Percentiles rank a stretch among this genome's conserved stretches.
Conservation (phyloP, 495 filamentous ascomycete species). For the Melanomma pulvis-pyrius region DNA sequence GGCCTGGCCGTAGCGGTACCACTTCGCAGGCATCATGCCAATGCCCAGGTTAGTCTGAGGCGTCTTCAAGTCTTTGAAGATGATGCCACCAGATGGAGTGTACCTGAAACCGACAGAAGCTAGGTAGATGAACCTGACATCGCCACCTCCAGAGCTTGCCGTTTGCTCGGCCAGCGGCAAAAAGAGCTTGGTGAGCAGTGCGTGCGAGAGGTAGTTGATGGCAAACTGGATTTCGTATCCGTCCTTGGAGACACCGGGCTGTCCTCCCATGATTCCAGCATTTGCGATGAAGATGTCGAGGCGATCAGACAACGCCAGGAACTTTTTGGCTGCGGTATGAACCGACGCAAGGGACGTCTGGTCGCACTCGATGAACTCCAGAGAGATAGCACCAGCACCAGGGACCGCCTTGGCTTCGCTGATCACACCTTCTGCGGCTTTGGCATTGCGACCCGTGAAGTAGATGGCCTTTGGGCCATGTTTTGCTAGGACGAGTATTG, state of each 20-base stretch:
- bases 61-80: slow-evolving; percentile 1
- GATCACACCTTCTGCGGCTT: slow-evolving; percentile 5
- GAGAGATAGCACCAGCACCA: neutral
- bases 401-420: neutral
- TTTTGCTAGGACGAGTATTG: slow-evolving; percentile 13
- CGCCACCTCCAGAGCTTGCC: too few relatives aligned
- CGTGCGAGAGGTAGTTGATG: slow-evolving; percentile 17
- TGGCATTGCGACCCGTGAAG: slow-evolving; percentile 22
- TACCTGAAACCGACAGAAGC: neutral
- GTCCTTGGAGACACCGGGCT: slow-evolving; percentile 14
- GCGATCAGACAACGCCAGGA: neutral
- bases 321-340: neutral
- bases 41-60: neutral
- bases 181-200: slow-evolving; percentile 16
- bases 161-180: slow-evolving; percentile 7
- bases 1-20: slow-evolving; percentile 59
- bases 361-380: slow-evolving; percentile 30
- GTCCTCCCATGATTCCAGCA: slow-evolving; percentile 25
- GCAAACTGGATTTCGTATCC: slow-evolving; percentile 20
- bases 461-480: slow-evolving; percentile 15
- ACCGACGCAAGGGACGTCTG: slow-evolving; percentile 10
- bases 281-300: slow-evolving; percentile 17
- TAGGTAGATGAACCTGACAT: neutral
- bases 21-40: neutral
- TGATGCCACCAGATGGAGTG: neutral